Conservation (phyloP, 176 grass and related monocot genomes). For the Typha latifolia region DNA sequence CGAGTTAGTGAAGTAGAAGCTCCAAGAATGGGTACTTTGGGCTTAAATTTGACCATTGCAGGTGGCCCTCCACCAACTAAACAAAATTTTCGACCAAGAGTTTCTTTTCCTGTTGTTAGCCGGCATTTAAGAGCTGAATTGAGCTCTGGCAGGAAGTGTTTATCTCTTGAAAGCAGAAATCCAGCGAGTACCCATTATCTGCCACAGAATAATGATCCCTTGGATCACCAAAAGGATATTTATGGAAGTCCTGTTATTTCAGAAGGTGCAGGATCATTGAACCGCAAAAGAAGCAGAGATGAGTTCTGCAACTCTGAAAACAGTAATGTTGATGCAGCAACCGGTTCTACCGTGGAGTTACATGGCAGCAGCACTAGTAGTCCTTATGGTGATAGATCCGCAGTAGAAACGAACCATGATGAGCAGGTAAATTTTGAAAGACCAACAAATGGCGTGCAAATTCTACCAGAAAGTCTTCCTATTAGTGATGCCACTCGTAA, state of each 20-base stretch:
- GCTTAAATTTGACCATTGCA: slow-evolving; percentile 82
- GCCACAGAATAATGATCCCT: background rate
- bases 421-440: slow-evolving; percentile 24
- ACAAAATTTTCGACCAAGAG: slow-evolving; percentile 70
- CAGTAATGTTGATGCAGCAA: slow-evolving; percentile 1
- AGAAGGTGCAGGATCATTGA: slow-evolving; percentile 29
- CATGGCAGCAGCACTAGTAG: background rate
- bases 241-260: slow-evolving; percentile 12
- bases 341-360: background rate
- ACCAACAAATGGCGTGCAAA: background rate
- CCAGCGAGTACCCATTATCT: slow-evolving; percentile 2
- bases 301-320: slow-evolving; percentile 21
- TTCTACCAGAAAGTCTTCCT: no score
- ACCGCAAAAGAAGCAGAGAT: slow-evolving; percentile 71
- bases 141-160: slow-evolving; percentile 17
- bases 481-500: background rate
- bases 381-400: slow-evolving; percentile 7
- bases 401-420: slow-evolving; percentile 12
- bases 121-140: slow-evolving; percentile 64
- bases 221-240: background rate
- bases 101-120: slow-evolving; percentile 86
- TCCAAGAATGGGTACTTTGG: slow-evolving; percentile 36
- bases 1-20: slow-evolving; percentile 27
- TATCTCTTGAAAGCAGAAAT: slow-evolving; percentile 28
- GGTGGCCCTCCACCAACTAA: slow-evolving; percentile 77